Percentiles rank a stretch among this genome's conserved stretches.
Conservation (phyloP, 495 filamentous ascomycete species). For the Podospora pseudocomata region DNA sequence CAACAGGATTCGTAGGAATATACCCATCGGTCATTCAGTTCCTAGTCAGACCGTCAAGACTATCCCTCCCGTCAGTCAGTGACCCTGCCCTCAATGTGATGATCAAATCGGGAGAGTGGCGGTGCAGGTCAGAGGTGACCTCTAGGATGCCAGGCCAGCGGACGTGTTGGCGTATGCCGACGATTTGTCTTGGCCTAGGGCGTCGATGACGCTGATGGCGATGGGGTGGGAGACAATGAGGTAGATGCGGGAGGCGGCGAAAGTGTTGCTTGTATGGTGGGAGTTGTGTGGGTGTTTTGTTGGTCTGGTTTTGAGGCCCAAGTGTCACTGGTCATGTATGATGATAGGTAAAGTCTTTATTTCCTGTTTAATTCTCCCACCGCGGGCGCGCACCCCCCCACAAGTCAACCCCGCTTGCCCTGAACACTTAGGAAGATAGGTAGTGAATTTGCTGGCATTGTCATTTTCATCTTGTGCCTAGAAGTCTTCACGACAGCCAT, state of each 20-base stretch:
- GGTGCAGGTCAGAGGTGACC: slow-evolving; percentile 48
- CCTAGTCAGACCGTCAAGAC: slow-evolving; percentile 32
- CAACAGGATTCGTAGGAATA: slow-evolving; percentile 36
- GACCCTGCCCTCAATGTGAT: slow-evolving; percentile 61
- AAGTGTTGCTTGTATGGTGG: slow-evolving; percentile 49
- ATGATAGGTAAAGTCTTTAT: not conserved
- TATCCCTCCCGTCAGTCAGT: slow-evolving; percentile 51
- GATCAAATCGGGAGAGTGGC: slow-evolving; percentile 50
- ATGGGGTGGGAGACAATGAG: slow-evolving; percentile 60
- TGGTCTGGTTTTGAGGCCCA: slow-evolving; percentile 8
- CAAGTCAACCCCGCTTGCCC: not conserved
- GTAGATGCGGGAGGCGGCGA: slow-evolving; percentile 53
- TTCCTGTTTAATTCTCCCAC: not conserved
- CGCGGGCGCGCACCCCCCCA: no score
- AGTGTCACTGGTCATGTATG: not conserved
- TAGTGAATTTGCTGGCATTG: not conserved
- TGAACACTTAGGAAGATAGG: not conserved
- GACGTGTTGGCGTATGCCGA: slow-evolving; percentile 59
- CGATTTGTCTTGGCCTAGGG: slow-evolving; percentile 44
- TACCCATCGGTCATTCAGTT: slow-evolving; percentile 37
- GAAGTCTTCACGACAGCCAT: not conserved
- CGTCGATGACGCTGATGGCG: slow-evolving; percentile 43
- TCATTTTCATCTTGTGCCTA: not conserved
- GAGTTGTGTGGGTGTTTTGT: slow-evolving; percentile 36
- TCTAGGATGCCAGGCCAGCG: slow-evolving; percentile 58